Evolutionary conservation across 2,329 filamentous ascomycete genomes (phyloP).

Genomic region (Bipolaris sorokiniana): DNA sequence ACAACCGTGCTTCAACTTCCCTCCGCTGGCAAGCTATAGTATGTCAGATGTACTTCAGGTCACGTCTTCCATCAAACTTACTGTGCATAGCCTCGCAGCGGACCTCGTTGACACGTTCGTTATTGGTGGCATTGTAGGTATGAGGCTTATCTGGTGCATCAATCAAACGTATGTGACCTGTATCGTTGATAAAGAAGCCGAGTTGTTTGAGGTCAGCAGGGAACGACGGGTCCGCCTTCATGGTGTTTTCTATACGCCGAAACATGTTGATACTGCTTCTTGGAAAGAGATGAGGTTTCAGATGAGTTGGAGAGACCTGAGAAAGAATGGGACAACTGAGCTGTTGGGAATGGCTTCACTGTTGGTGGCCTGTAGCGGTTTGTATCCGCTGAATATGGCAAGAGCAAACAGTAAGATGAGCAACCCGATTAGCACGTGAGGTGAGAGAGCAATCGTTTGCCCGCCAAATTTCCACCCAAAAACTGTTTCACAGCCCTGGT

Average conservation of each 20-base stretch:
- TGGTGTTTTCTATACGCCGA: conserved; percentile 68
- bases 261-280: conserved; percentile 67
- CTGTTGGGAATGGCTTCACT: neutral
- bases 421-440: neutral
- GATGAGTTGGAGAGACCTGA: conserved; percentile 2
- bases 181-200: conserved; percentile 79
- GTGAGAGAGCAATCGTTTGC: conserved; percentile 1
- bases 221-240: conserved; percentile 71
- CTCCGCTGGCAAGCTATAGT: conserved; percentile 65
- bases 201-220: conserved; percentile 70
- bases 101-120: conserved; percentile 76
- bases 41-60: conserved; percentile 11
- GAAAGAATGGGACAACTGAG: too few relatives aligned
- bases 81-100: conserved; percentile 74
- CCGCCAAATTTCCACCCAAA: neutral
- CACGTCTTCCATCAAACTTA: conserved; percentile 42
- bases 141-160: conserved; percentile 72
- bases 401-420: conserved; percentile 22
- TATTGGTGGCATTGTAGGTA: conserved; percentile 74
- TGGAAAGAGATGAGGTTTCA: neutral
- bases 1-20: conserved; percentile 68
- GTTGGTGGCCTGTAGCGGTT: conserved; percentile 12
- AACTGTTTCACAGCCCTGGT: conserved; percentile 17
- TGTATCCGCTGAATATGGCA: conserved; percentile 20
- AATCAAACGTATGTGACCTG: conserved; percentile 76